Evolutionary conservation across 2,329 filamentous ascomycete genomes (phyloP).

Genomic region (Ceratocystis colombiana): DNA sequence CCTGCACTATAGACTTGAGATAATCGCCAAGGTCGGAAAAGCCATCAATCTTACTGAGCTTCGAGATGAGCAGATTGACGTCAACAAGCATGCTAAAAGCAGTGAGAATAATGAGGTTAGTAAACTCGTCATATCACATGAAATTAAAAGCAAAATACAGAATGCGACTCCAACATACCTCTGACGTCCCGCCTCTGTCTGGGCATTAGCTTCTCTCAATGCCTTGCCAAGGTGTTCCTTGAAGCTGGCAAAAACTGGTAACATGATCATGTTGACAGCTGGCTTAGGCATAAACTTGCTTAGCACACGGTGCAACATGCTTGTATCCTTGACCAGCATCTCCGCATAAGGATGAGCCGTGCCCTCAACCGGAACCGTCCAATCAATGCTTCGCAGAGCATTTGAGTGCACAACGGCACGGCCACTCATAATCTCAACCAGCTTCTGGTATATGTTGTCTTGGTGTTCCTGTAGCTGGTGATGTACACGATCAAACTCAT

Average conservation of each 20-base stretch:
- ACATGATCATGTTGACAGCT: slow-evolving; percentile 73
- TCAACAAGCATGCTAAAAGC: slow-evolving; percentile 60
- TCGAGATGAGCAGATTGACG: slow-evolving; percentile 59
- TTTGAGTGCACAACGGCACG: slow-evolving; percentile 64
- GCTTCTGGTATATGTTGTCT: slow-evolving; percentile 79
- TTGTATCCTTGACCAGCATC: slow-evolving; percentile 74
- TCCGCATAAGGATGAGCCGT: slow-evolving; percentile 64
- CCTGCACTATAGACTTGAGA: slow-evolving; percentile 53
- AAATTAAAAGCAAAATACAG: not conserved
- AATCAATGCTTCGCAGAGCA: slow-evolving; percentile 63
- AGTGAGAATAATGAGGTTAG: slow-evolving; percentile 16
- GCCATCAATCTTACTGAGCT: slow-evolving; percentile 67
- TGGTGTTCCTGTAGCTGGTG: slow-evolving; percentile 81
- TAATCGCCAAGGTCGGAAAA: slow-evolving; percentile 63
- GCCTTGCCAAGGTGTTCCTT: slow-evolving; percentile 66
- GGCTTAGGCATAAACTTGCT: slow-evolving; percentile 69
- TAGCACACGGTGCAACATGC: slow-evolving; percentile 71
- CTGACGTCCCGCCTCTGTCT: slow-evolving; percentile 56
- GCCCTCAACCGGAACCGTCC: slow-evolving; percentile 39
- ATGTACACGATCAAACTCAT: slow-evolving; percentile 81
- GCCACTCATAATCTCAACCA: slow-evolving; percentile 83
- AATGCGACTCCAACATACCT: slow-evolving; percentile 45
- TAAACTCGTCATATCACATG: not conserved
- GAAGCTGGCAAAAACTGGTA: slow-evolving; percentile 72
- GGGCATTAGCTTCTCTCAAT: slow-evolving; percentile 54